Percentiles rank a stretch among this genome's conserved stretches.
Conservation (phyloP, 139 green algal species). For the Monoraphidium neglectum region DNA sequence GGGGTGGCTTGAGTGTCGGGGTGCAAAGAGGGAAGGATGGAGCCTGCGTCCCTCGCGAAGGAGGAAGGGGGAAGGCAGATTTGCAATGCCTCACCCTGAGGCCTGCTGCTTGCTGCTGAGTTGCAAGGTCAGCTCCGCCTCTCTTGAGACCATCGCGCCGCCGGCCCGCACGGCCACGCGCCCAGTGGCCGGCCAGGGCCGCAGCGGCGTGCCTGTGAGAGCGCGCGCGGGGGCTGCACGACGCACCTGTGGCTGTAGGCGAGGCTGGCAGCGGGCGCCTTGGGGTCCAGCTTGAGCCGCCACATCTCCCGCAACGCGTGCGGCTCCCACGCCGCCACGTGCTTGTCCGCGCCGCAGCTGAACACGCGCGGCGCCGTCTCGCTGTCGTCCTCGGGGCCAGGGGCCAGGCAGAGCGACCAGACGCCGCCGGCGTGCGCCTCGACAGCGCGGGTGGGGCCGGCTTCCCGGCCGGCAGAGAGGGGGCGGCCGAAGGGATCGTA, state of each 20-base stretch:
- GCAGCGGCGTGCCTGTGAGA: neutral
- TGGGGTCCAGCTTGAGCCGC: constrained; percentile 39
- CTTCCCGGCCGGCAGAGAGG: constrained; percentile 3
- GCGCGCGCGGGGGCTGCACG: neutral
- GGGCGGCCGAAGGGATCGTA: constrained; percentile 36
- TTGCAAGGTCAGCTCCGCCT: too few relatives aligned
- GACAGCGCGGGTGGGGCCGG: constrained; percentile 12
- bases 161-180: neutral
- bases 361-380: constrained; percentile 27
- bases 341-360: constrained; percentile 44
- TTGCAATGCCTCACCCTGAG: too few relatives aligned
- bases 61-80: too few relatives aligned
- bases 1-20: neutral
- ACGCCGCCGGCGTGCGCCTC: constrained; percentile 47
- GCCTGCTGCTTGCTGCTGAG: too few relatives aligned
- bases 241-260: constrained; percentile 31
- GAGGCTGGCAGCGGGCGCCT: constrained; percentile 34
- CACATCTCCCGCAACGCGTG: constrained; percentile 24
- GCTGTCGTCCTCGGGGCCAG: constrained; percentile 35
- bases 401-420: constrained; percentile 31
- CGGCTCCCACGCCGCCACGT: constrained; percentile 31
- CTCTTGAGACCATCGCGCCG: too few relatives aligned
- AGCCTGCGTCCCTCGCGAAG: neutral
- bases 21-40: neutral
- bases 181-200: too few relatives aligned